These are phyloP conservation scores for Meredithiella fracta DNA, from an alignment of 2,329 filamentous ascomycete genomes.

Conservation along the genomic window DNA sequence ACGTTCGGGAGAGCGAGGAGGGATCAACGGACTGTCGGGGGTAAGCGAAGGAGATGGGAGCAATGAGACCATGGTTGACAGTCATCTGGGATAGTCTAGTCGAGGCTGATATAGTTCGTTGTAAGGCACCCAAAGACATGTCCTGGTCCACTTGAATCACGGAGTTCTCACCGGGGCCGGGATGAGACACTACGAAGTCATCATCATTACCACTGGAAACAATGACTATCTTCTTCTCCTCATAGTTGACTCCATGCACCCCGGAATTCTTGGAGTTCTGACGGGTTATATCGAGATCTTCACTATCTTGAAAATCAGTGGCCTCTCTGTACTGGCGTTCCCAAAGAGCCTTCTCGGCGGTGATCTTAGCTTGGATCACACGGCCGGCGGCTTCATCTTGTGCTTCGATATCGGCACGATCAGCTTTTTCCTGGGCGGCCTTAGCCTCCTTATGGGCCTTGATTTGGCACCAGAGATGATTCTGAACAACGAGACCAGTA, in stretches of 20 bases:
- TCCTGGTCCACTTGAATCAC: not conserved
- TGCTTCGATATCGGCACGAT: slow-evolving; percentile 36
- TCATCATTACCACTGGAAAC: not conserved
- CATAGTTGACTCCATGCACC: slow-evolving; percentile 1
- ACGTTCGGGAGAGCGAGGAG: not conserved
- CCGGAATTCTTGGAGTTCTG: slow-evolving; percentile 8
- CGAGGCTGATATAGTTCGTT: not conserved
- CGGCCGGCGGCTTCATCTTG: slow-evolving; percentile 57
- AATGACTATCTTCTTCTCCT: not conserved
- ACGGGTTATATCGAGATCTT: slow-evolving; percentile 2
- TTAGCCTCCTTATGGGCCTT: slow-evolving; percentile 41
- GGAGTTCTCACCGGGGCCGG: not conserved
- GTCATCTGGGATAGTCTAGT: not conserved
- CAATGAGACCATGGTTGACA: not conserved
- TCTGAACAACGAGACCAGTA: slow-evolving; percentile 65
- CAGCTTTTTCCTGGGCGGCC: slow-evolving; percentile 33
- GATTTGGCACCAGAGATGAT: slow-evolving; percentile 72
- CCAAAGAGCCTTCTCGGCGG: slow-evolving; percentile 52
- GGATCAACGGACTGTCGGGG: not conserved
- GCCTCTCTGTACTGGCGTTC: slow-evolving; percentile 56
- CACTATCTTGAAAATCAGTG: slow-evolving; percentile 3
- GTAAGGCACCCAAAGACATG: not conserved
- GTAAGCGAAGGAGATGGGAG: not conserved
- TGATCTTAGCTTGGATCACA: slow-evolving; percentile 44
- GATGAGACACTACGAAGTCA: slow-evolving; percentile 5